These are phyloP conservation scores for Avena eriantha DNA, from an alignment of 176 grass and related monocot genomes.

Conservation along the genomic window DNA sequence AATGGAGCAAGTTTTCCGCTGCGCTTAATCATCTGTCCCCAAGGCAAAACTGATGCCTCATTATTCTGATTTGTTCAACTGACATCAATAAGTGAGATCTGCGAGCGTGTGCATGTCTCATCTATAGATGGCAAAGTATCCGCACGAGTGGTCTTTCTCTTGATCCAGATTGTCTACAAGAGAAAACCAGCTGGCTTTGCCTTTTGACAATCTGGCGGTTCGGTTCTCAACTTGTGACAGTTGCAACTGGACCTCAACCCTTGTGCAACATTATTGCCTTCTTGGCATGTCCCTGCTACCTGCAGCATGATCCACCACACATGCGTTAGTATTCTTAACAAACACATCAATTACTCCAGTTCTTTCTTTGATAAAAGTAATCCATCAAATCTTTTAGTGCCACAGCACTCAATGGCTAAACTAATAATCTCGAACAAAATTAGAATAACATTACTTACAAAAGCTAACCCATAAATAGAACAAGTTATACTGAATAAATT, in stretches of 20 bases:
- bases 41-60: background rate
- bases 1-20: background rate
- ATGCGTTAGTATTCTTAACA: background rate
- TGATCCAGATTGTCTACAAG: background rate
- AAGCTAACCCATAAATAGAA: background rate
- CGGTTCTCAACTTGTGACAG: constrained; percentile 1
- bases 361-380: background rate
- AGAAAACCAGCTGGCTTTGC: background rate
- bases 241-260: constrained; percentile 28
- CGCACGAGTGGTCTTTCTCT: background rate
- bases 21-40: background rate
- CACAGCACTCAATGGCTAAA: background rate
- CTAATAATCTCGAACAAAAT: background rate
- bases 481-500: background rate
- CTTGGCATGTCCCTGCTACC: constrained; percentile 34
- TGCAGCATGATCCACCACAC: background rate
- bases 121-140: constrained; percentile 4
- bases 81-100: constrained; percentile 29
- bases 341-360: background rate
- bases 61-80: constrained; percentile 18
- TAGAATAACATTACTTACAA: background rate
- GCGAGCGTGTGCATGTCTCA: constrained; percentile 13
- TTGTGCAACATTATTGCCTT: constrained; percentile 34
- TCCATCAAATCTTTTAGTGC: background rate
- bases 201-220: constrained; percentile 27